Percentiles rank a stretch among this genome's conserved stretches.
These are phyloP conservation scores for Scutellaria galericulata DNA, from an alignment of 257 asterid species.

Conservation along the genomic window DNA sequence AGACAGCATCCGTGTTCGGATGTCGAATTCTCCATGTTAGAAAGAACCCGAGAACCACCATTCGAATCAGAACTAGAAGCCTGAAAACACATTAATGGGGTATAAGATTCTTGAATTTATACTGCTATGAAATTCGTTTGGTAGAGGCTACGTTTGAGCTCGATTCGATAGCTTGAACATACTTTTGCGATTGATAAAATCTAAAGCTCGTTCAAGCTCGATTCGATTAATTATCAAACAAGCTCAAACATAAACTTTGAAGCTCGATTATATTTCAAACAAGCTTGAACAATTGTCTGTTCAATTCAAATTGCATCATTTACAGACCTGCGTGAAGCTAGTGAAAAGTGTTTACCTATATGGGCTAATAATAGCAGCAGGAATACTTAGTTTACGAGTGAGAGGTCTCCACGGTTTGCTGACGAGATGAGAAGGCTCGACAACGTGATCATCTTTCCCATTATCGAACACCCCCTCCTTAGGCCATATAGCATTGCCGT, in stretches of 20 bases:
- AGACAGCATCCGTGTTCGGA: conserved; percentile 72
- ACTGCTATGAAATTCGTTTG: not conserved
- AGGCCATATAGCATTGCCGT: conserved; percentile 90
- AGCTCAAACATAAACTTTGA: too few relatives aligned
- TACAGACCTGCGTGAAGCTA: not conserved
- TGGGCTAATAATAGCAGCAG: conserved; percentile 81
- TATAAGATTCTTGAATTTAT: not conserved
- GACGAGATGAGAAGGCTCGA: conserved; percentile 55
- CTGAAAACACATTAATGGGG: conserved; percentile 39
- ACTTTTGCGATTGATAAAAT: too few relatives aligned
- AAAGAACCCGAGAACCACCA: conserved; percentile 69
- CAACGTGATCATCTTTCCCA: conserved; percentile 48
- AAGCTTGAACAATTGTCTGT: too few relatives aligned
- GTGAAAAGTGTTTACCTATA: conserved; percentile 52
- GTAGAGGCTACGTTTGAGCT: too few relatives aligned
- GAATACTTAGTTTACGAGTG: conserved; percentile 70
- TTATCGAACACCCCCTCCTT: conserved; percentile 61
- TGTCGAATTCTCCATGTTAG: conserved; percentile 65
- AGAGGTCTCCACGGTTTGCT: conserved; percentile 86
- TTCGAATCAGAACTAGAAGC: conserved; percentile 58
- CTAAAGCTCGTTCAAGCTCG: too few relatives aligned
- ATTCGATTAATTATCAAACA: too few relatives aligned
- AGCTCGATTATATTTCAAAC: too few relatives aligned
- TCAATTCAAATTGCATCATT: too few relatives aligned
- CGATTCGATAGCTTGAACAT: too few relatives aligned